Evolutionary conservation across 2,329 filamentous ascomycete genomes (phyloP).

Genomic region (Elsinoe batatas): DNA sequence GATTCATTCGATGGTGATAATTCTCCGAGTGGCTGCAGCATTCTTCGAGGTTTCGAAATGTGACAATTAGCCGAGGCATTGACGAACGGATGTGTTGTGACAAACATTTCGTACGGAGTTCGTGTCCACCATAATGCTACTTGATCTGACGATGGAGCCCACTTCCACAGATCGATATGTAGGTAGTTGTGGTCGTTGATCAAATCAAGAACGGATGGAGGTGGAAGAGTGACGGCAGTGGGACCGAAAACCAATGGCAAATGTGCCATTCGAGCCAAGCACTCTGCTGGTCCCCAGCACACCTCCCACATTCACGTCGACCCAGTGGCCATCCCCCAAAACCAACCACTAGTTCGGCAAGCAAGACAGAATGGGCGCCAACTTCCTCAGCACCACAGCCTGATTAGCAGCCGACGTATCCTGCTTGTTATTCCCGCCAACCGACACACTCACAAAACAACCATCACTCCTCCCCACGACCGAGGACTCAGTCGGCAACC

Average conservation of each 20-base stretch:
- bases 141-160: too few species aligned
- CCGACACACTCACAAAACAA: constrained; percentile 55
- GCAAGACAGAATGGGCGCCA: constrained; percentile 41
- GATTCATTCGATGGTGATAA: background rate
- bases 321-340: background rate
- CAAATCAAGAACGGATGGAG: too few species aligned
- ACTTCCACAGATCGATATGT: too few species aligned
- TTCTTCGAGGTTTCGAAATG: background rate
- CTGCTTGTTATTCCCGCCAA: constrained; percentile 52
- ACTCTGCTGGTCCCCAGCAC: too few species aligned
- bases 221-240: too few species aligned
- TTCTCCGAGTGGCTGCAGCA: background rate
- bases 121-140: too few species aligned
- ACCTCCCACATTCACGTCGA: too few species aligned
- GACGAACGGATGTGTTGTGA: too few species aligned
- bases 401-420: constrained; percentile 47
- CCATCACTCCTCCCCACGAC: constrained; percentile 40
- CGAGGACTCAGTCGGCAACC: constrained; percentile 49
- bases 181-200: too few species aligned
- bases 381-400: constrained; percentile 41
- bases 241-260: too few species aligned
- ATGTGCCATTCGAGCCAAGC: too few species aligned
- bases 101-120: too few species aligned
- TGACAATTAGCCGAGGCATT: background rate
- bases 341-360: constrained; percentile 23